Conservation (phyloP, 2,329 filamentous ascomycete species). For the Aureobasidium sp. region DNA sequence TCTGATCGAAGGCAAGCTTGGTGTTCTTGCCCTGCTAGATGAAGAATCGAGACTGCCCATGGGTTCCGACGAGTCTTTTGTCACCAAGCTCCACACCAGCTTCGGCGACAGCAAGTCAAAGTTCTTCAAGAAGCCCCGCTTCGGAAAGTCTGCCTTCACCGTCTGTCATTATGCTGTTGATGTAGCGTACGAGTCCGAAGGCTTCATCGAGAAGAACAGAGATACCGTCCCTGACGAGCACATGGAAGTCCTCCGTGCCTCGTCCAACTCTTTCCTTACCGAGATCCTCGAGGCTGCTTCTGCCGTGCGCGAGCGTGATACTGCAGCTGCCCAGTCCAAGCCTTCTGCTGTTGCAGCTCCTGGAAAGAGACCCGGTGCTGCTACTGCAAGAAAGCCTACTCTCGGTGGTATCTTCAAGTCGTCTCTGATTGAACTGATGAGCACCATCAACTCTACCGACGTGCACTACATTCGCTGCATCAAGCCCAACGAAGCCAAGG, state of each 20-base stretch:
- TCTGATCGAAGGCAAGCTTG: conserved; percentile 92
- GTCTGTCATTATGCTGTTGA: conserved; percentile 98
- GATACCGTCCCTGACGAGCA: conserved; percentile 98
- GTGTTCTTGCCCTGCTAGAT: conserved; percentile 82
- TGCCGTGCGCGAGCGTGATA: conserved; percentile 83
- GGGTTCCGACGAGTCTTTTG: conserved; percentile 95
- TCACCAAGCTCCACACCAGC: conserved; percentile 91
- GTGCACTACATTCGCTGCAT: conserved; percentile 99
- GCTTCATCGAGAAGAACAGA: conserved; percentile 98
- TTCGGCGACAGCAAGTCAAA: conserved; percentile 84
- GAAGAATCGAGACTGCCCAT: conserved; percentile 95
- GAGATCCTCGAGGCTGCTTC: conserved; percentile 79
- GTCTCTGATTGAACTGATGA: conserved; percentile 94
- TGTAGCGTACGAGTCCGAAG: conserved; percentile 96
- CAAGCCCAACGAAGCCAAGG: conserved; percentile 96
- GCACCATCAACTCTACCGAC: conserved; percentile 94
- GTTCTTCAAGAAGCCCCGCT: conserved; percentile 97
- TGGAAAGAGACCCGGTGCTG: conserved; percentile 80
- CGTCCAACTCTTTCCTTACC: conserved; percentile 74
- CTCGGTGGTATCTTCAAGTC: conserved; percentile 98
- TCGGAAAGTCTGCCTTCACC: conserved; percentile 94
- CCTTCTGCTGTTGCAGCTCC: conserved; percentile 51
- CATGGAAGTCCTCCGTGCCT: conserved; percentile 80
- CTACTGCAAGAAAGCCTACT: conserved; percentile 91
- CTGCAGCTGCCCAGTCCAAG: conserved; percentile 51